A percentile compares a stretch with the other conserved stretches of the same genome.
Conservation (phyloP, 2,329 filamentous ascomycete species). For the Talaromyces sp. region DNA sequence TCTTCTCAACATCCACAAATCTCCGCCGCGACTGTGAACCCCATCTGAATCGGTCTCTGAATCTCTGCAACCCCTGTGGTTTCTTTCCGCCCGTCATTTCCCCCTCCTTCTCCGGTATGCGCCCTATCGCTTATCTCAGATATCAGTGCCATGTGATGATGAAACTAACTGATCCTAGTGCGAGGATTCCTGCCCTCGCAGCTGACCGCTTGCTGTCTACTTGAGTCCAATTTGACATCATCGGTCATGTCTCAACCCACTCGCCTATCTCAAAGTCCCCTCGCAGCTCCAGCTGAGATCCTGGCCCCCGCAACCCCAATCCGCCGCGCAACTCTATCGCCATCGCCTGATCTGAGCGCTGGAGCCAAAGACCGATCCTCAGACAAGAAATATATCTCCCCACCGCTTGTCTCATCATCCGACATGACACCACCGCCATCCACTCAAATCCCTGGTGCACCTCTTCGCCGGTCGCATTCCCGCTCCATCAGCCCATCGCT, state of each 20-base stretch:
- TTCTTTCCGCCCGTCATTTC: neutral
- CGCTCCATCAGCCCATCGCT: conserved; percentile 34
- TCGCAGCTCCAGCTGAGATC: conserved; percentile 44
- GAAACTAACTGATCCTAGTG: conserved; percentile 26
- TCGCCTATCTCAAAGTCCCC: conserved; percentile 36
- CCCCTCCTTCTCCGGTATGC: conserved; percentile 30
- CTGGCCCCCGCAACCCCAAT: conserved; percentile 39
- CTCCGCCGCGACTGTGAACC: neutral
- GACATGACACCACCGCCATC: conserved; percentile 66
- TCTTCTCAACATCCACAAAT: conserved; percentile 3
- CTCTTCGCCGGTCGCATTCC: conserved; percentile 42
- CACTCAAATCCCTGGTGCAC: conserved; percentile 55
- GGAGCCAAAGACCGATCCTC: conserved; percentile 36
- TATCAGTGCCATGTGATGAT: conserved; percentile 9
- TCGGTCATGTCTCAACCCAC: conserved; percentile 37
- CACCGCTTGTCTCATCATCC: conserved; percentile 50
- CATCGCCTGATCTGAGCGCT: conserved; percentile 39
- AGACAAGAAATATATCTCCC: conserved; percentile 42
- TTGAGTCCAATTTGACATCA: conserved; percentile 6
- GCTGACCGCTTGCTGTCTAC: conserved; percentile 15
- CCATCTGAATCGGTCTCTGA: neutral
- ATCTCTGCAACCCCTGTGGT: neutral
- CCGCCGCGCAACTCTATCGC: conserved; percentile 35
- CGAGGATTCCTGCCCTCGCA: conserved; percentile 22
- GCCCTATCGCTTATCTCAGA: conserved; percentile 12